Conservation (phyloP, 2,329 filamentous ascomycete genomes). For the Sclerotinia glacialis region DNA sequence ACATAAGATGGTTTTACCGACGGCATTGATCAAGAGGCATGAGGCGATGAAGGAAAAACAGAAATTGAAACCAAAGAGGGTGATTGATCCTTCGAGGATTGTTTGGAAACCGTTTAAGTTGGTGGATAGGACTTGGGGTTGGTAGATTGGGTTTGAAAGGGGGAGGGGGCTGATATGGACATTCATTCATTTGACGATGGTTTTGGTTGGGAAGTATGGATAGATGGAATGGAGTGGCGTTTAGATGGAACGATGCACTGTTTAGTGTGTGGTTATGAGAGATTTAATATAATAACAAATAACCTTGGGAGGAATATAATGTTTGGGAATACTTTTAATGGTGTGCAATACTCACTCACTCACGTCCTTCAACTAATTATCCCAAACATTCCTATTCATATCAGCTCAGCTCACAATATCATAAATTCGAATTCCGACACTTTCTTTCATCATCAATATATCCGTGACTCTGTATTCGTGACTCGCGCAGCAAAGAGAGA, state of each 20-base stretch:
- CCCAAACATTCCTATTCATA: not conserved
- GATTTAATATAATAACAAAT: not conserved
- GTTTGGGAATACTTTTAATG: not conserved
- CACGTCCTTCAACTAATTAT: not conserved
- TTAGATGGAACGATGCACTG: not conserved
- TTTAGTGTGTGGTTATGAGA: not conserved
- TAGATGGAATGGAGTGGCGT: not conserved
- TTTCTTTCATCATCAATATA: too few relatives aligned
- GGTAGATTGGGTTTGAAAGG: constrained; percentile 52
- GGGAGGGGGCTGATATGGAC: not conserved
- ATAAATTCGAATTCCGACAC: not conserved
- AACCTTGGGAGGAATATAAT: too few relatives aligned
- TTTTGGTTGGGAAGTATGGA: not conserved
- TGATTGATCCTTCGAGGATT: constrained; percentile 74
- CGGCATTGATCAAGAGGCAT: constrained; percentile 66
- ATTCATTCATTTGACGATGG: not conserved
- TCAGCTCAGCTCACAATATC: not conserved
- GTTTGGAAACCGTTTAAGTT: constrained; percentile 96
- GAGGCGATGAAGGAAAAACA: constrained; percentile 73
- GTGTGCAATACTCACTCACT: not conserved
- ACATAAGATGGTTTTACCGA: constrained; percentile 91
- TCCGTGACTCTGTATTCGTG: too few relatives aligned
- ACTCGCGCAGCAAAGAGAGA: too few relatives aligned
- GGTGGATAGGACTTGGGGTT: constrained; percentile 89
- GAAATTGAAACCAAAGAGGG: constrained; percentile 71